Conservation (phyloP, 1,284 basidiomycete species). For the Leccinum insolens region DNA sequence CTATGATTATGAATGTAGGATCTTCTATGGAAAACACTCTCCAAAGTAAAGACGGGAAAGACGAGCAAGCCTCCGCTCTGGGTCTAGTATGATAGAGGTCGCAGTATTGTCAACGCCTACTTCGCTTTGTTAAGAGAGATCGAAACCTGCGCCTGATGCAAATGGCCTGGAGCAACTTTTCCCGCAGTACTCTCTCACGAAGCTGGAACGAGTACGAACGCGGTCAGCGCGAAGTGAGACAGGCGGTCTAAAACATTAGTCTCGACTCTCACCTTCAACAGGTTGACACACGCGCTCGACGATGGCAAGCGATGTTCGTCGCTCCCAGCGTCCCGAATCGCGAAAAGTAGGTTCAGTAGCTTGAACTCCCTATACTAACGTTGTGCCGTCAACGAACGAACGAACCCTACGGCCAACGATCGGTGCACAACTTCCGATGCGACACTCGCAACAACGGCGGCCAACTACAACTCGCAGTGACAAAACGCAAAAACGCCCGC, state of each 20-base stretch:
- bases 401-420: too few species aligned
- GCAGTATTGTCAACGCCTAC: background rate
- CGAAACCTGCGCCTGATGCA: conserved; percentile 84
- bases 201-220: conserved; percentile 45
- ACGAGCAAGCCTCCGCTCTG: background rate
- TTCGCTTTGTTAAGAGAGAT: conserved; percentile 64
- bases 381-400: background rate
- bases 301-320: conserved; percentile 82
- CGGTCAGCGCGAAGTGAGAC: background rate
- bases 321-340: conserved; percentile 75
- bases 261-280: conserved; percentile 65
- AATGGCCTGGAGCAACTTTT: conserved; percentile 87
- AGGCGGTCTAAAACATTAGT: background rate
- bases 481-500: conserved; percentile 78
- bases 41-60: background rate
- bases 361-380: conserved; percentile 71
- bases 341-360: conserved; percentile 84
- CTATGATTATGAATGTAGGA: background rate
- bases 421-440: too few species aligned
- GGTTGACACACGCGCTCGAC: conserved; percentile 84
- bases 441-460: conserved; percentile 59
- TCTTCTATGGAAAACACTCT: background rate
- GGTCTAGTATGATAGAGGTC: background rate
- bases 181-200: conserved; percentile 63
- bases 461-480: conserved; percentile 82